phyloP scores from a whole-genome alignment of 768 basidiomycete genomes.

The Serendipita sp. region DNA sequence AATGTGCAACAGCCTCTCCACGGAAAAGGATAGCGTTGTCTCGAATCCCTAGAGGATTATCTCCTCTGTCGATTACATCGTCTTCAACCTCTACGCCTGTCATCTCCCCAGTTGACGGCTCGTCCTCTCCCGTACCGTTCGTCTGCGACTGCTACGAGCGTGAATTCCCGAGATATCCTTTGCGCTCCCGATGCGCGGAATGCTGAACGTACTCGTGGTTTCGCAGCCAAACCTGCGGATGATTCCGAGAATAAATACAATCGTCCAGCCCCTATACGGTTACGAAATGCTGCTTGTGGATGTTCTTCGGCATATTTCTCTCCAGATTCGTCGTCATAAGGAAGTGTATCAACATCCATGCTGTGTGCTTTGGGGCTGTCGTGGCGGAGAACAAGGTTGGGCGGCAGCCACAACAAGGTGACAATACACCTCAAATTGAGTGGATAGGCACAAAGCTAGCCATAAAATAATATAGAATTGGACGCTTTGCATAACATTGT shows the following conservation, averaged over 20 bases:
- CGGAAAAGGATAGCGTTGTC: slow-evolving; percentile 53
- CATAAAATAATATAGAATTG: neutral
- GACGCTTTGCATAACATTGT: neutral
- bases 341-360: neutral
- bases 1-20: slow-evolving; percentile 55
- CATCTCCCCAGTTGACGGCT: neutral
- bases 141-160: neutral
- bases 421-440: no score
- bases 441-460: no score
- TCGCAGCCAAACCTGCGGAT: neutral
- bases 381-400: neutral
- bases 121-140: neutral
- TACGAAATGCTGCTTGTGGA: neutral
- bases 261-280: neutral
- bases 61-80: neutral
- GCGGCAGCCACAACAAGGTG: no score
- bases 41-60: neutral
- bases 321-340: slow-evolving; percentile 2
- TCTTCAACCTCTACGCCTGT: neutral
- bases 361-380: neutral
- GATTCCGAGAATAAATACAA: slow-evolving; percentile 1
- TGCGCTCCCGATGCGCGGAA: neutral
- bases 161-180: no score
- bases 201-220: neutral
- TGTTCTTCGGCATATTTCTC: slow-evolving; percentile 1